Base-by-base conservation (phyloP, 106 monocot genomes). In the Allium sativum region DNA sequence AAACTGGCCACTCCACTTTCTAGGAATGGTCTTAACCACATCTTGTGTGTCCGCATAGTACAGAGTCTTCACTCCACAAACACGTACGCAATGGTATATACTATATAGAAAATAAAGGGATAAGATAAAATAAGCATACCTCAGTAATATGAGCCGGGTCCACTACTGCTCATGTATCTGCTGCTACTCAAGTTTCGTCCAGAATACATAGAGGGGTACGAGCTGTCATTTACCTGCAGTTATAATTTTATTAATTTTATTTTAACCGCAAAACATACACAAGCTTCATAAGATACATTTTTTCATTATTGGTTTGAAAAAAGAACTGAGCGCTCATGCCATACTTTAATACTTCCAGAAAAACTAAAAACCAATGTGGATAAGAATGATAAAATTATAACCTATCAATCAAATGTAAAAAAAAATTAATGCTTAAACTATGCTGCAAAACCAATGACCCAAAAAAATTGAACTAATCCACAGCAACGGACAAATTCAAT, bases 141-240 rank as follows among this genome's bases (percentile, higher is more conserved):
- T 88, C 58, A 93, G 66, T 93, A 93, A 72, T 93, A 93, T 54
- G 84, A 85, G 42, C 88, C 75, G 42, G 93, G 82, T 44, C 88
- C 77, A 62, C 88, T 65, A 21, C 79, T 64, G 22, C 84, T 73
- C 12, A 74, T 62, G 60, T 93, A 88, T 17, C 82, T 73, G 62
- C 68, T 62, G 22, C 87, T 78, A 71, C 81, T 63, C 45, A 84
- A 66, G 55, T 69, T 73, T 59, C 88, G 93, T 48, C 79, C 70
- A 57, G 93, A 80, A 64, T 93, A 93, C 52, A 82, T 20, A 10
- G 88, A 84, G 40, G 87, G 80, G 44, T 84, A 93, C 21, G 93
- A 93, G 63, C 84, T 70, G 18, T 82, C 73, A 45, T 78, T 82
- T 75, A 85, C 82, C 93, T 93, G 44, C 10, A 31, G 5, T 31